phyloP scores from a whole-genome alignment of 495 filamentous ascomycete species.

The Delitschia confertaspora region DNA sequence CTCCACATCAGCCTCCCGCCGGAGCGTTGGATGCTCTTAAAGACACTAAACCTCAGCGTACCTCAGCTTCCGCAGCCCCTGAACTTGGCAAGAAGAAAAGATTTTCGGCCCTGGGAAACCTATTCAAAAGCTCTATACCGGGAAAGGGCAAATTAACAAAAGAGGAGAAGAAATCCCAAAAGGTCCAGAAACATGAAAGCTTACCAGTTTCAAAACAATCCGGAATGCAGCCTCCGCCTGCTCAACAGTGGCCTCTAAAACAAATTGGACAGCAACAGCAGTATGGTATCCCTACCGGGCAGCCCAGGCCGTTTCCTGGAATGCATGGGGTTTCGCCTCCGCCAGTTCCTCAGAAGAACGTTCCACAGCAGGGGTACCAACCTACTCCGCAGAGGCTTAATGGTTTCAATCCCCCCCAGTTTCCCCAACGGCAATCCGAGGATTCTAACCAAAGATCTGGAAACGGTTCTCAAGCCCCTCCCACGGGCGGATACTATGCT shows the following conservation, averaged over 20 bases:
- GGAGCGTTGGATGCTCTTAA: conserved; percentile 1
- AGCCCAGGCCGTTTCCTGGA: conserved; percentile 9
- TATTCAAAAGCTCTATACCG: conserved; percentile 24
- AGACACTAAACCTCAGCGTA: conserved; percentile 10
- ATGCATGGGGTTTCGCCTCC: conserved; percentile 10
- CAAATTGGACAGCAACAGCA: conserved; percentile 11
- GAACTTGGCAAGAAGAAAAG: conserved; percentile 42
- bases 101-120: conserved; percentile 38
- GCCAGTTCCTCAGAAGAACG: conserved; percentile 7
- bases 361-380: conserved; percentile 6
- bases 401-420: no score
- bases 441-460: no score
- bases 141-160: conserved; percentile 17
- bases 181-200: conserved; percentile 14
- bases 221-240: conserved; percentile 5
- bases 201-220: neutral
- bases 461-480: neutral
- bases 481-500: conserved; percentile 16
- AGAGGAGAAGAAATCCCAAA: conserved; percentile 24
- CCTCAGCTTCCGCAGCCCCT: conserved; percentile 5
- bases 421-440: no score
- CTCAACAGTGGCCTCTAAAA: conserved; percentile 17
- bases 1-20: conserved; percentile 13
- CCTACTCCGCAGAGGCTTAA: no score
- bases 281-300: conserved; percentile 7